Base-by-base conservation (phyloP, 139 green algal species). In the Volvox reticuliferus region DNA sequence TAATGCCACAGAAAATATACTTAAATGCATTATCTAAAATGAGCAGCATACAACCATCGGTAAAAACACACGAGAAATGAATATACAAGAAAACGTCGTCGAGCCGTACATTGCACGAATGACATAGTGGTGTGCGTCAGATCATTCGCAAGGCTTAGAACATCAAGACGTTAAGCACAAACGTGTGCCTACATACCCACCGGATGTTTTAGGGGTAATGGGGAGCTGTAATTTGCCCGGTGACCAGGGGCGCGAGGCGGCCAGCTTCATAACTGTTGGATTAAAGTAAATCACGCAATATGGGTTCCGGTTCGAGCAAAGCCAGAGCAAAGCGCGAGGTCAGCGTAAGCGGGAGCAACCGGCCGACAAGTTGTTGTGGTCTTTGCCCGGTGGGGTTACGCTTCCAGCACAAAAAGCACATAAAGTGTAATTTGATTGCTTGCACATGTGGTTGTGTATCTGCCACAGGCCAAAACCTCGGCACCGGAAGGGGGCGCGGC, bases 221-320 rank as follows among this genome's bases (percentile, higher is more conserved):
- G 44, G 44, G 44, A 55, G 44, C 9, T 55, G 9, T 55, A 55
- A 55, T 9, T 55, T 55, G 44, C 44, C 44, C 44, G 44, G 44
- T 55, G 44, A 55, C 44, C 44, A 55, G 44, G 44, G 44, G 44
- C 44, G 44, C 44, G 44, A 55, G 44, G 44, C 9, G 44, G 44
- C 44, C 44, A 55, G 44, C 5, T 55, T 55, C 5, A 9, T 55
- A 55, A 55, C 44, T 55, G 44, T 55, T 55, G 5, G 9, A 55
- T 55, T 55, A 9, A 5, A 55, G 44, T 55, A 55, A 55, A 55
- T 5, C 44, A 55, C 5, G 44, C 67, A 32, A 79, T 24, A 88
- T 88, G 82, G 82, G 82, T 12, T 79, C 65, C 14, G 82, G 82
- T 5, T 79, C 63, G 9, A 79, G 63, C 22, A 88, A 88, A 37